Percentiles rank a stretch among this genome's conserved stretches.
Conservation (phyloP, 306 rosid genomes). For the Vigna nakashimae region DNA sequence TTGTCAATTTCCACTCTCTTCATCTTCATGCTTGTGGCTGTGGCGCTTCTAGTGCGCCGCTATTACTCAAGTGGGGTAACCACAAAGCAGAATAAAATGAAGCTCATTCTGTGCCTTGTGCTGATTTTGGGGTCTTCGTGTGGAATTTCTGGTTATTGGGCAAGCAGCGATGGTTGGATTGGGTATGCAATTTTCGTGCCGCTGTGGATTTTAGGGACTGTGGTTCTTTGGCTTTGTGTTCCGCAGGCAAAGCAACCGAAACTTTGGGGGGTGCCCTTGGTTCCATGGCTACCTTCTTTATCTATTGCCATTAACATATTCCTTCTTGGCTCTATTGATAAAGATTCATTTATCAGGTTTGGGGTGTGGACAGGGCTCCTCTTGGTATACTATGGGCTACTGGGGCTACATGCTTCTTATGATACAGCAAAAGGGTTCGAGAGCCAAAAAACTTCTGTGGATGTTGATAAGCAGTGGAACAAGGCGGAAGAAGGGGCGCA, state of each 20-base stretch:
- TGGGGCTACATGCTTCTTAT: constrained; percentile 55
- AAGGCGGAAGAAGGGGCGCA: constrained; percentile 43
- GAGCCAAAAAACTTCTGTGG: background rate
- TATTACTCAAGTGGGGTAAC: constrained; percentile 68
- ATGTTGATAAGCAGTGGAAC: constrained; percentile 31
- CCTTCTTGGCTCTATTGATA: constrained; percentile 81
- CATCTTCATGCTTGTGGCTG: constrained; percentile 80
- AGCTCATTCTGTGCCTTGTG: constrained; percentile 54
- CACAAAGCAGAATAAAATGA: constrained; percentile 34
- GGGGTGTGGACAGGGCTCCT: constrained; percentile 48
- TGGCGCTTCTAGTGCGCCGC: constrained; percentile 74
- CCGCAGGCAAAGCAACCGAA: constrained; percentile 71
- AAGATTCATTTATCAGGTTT: constrained; percentile 53
- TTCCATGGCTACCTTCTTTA: constrained; percentile 77
- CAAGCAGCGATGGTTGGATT: constrained; percentile 43
- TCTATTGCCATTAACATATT: constrained; percentile 78
- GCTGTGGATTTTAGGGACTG: constrained; percentile 61
- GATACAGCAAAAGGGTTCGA: constrained; percentile 50
- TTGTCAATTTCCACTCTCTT: constrained; percentile 79
- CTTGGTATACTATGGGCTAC: constrained; percentile 39
- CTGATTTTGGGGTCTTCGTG: constrained; percentile 57
- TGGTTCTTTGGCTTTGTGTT: constrained; percentile 54
- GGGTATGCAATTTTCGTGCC: constrained; percentile 59
- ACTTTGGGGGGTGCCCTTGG: constrained; percentile 82
- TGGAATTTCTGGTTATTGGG: constrained; percentile 61